Evolutionary conservation across 2,329 filamentous ascomycete species (phyloP), one percentile per base, ranked within the genome.

Genomic region (Trichoderma guizhouense): DNA sequence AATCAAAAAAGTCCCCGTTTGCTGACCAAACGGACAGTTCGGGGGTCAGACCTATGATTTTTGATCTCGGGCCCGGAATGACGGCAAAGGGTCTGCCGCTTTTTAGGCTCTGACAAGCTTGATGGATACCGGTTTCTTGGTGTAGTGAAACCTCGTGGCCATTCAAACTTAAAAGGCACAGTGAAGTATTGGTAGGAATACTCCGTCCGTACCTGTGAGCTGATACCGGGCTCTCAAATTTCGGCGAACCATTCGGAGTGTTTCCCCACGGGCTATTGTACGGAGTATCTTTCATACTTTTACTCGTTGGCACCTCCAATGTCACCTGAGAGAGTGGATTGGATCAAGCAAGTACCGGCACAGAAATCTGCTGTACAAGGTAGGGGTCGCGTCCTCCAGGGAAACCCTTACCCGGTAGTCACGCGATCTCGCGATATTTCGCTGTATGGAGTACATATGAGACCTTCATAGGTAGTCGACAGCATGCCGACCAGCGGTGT

Each of bases 21-120:
- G 51, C 64, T 67, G 51, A 67, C 64, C 64, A 67, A 24, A 55
- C 24, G 64, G 64, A 67, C 34, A 58, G n/a, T 18, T 39, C 14
- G 43, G 64, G 32, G 43, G n/a, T 21, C 30, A 30, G 47, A 57
- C 24, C 18, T 21, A 58, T 58, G 55, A 24, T n/a, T 57, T 39
- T 53, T 28, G 21, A 67, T 55, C 21, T 67, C 51, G 51, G 64
- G 21, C 51, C 51, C 51, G 64, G 24, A 21, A 14, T 55, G 53
- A 21, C 26, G 18, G 28, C 32, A 15, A 67, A 67, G 24, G 51
- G 34, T 34, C 32, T 39, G 51, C 64, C 51, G 64, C 18, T n/a
- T 14, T 67, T 43, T 21, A 58, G 64, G 18, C 64, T 39, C 51
- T 30, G 62, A 12, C 43, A 53, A 15, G 11, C 36, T 18, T 26